A percentile compares a stretch with the other conserved stretches of the same genome.
Evolutionary conservation across 2,329 filamentous ascomycete genomes (phyloP).

Genomic region (Hypoxylon sp.): DNA sequence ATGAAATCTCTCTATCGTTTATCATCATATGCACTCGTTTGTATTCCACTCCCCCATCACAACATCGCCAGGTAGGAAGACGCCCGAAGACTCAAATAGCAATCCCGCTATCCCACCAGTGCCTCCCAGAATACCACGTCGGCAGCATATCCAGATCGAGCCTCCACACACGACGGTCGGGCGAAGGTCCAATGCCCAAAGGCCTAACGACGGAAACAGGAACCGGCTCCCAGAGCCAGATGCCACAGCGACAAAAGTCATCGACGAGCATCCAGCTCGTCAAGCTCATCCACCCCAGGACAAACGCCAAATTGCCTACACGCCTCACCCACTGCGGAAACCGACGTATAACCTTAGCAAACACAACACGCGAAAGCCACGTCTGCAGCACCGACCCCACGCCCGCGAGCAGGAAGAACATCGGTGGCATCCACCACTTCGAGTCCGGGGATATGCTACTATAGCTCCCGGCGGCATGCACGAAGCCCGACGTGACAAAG

Average conservation of each 20-base stretch:
- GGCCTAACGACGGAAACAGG: conserved; percentile 76
- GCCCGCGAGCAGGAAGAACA: conserved; percentile 78
- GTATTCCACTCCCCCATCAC: too few relatives aligned
- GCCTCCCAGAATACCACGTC: conserved; percentile 64
- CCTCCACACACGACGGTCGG: conserved; percentile 62
- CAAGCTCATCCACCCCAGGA: conserved; percentile 71
- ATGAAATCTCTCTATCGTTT: background rate
- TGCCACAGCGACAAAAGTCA: conserved; percentile 75
- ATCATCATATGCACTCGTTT: too few relatives aligned
- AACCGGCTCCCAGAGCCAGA: conserved; percentile 86
- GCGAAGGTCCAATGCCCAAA: conserved; percentile 68
- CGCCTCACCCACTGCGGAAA: conserved; percentile 59
- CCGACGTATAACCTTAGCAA: conserved; percentile 1
- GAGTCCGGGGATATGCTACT: conserved; percentile 66
- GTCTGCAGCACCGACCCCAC: conserved; percentile 71
- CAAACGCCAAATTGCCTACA: conserved; percentile 67
- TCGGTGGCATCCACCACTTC: conserved; percentile 60
- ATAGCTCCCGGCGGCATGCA: conserved; percentile 77
- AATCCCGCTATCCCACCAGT: conserved; percentile 67
- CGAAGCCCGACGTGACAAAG: conserved; percentile 70
- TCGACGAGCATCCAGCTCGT: conserved; percentile 74
- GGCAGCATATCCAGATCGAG: conserved; percentile 66
- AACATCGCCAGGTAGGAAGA: too few relatives aligned
- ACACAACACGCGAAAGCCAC: conserved; percentile 24
- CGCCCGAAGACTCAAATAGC: conserved; percentile 42